Evolutionary conservation across 2,329 filamentous ascomycete genomes (phyloP).

Genomic region (Colletotrichum eleusines): DNA sequence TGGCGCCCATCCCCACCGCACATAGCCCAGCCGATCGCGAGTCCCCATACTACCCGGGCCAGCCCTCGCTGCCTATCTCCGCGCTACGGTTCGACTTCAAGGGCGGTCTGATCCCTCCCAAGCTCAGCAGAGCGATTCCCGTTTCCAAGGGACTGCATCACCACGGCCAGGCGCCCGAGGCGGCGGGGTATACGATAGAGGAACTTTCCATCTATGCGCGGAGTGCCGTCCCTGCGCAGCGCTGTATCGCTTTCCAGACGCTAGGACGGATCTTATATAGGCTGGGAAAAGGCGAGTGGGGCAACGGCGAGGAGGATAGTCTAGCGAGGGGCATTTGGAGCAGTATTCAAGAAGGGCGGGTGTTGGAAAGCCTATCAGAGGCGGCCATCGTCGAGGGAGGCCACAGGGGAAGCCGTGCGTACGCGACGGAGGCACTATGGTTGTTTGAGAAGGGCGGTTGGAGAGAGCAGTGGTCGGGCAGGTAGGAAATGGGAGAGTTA

Average conservation of each 20-base stretch:
- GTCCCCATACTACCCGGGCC: constrained; percentile 85
- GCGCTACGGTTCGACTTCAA: constrained; percentile 90
- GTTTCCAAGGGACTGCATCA: constrained; percentile 88
- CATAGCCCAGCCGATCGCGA: constrained; percentile 74
- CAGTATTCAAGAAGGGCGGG: constrained; percentile 79
- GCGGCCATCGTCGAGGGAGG: constrained; percentile 77
- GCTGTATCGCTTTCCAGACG: constrained; percentile 92
- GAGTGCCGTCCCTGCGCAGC: constrained; percentile 85
- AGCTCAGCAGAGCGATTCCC: constrained; percentile 79
- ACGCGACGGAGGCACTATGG: constrained; percentile 92
- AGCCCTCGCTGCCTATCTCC: constrained; percentile 77
- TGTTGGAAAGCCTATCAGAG: constrained; percentile 81
- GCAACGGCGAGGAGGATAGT: constrained; percentile 67
- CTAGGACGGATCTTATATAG: constrained; percentile 87
- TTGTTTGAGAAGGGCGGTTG: constrained; percentile 79
- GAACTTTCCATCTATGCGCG: constrained; percentile 86
- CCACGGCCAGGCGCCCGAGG: constrained; percentile 91
- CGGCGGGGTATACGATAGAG: constrained; percentile 91
- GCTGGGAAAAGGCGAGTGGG: constrained; percentile 79
- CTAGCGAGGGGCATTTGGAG: constrained; percentile 87
- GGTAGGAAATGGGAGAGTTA: constrained; percentile 48
- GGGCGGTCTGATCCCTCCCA: constrained; percentile 83
- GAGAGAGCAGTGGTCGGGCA: constrained; percentile 72
- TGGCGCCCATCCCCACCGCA: constrained; percentile 77
- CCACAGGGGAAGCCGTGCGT: constrained; percentile 84